Percentiles rank a stretch among this genome's conserved stretches.
phyloP scores from a whole-genome alignment of 306 rosid genomes.

The Glycine tomentella region DNA sequence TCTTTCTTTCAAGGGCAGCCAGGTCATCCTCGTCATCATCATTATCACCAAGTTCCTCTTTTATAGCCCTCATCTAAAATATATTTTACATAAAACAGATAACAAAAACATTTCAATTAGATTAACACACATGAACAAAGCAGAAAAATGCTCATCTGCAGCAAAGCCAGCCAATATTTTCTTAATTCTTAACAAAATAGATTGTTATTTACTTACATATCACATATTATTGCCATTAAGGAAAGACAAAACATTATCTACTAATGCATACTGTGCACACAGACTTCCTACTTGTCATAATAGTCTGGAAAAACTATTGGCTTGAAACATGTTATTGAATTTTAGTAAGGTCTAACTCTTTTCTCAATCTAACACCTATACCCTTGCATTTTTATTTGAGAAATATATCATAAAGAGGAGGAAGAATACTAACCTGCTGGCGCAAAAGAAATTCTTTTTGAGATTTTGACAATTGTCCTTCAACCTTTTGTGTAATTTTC shows the following conservation, averaged over 20 bases:
- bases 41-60: constrained; percentile 98
- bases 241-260: not conserved
- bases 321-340: constrained; percentile 32
- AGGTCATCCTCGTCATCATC: constrained; percentile 98
- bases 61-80: constrained; percentile 94
- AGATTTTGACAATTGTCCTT: constrained; percentile 97
- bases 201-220: constrained; percentile 17
- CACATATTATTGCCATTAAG: constrained; percentile 12
- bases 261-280: not conserved
- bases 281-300: not conserved
- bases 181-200: constrained; percentile 26
- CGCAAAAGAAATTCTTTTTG: constrained; percentile 98
- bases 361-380: not conserved
- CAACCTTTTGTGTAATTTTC: constrained; percentile 99
- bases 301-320: not conserved
- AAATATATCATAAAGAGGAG: constrained; percentile 30
- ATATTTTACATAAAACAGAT: constrained; percentile 43
- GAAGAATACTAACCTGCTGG: constrained; percentile 80
- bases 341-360: constrained; percentile 14
- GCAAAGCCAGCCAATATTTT: constrained; percentile 22
- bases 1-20: constrained; percentile 87
- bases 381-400: constrained; percentile 26
- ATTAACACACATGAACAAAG: constrained; percentile 34
- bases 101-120: constrained; percentile 39
- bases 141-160: constrained; percentile 30